Evolutionary conservation across 331 rosid species (phyloP).

Genomic region (Acacia concinna): DNA sequence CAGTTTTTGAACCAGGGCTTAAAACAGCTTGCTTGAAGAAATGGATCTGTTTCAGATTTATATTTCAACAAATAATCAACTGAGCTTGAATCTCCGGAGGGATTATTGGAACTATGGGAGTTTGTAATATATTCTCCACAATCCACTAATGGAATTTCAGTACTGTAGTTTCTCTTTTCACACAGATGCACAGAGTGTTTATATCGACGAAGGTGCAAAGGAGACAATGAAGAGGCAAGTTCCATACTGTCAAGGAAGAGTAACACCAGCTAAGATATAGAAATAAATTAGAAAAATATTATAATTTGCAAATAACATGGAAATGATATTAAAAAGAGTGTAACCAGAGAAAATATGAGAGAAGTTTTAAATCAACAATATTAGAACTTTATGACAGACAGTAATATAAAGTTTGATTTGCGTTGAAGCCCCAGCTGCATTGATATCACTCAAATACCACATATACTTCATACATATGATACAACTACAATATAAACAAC

Average conservation of each 20-base stretch:
- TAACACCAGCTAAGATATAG: constrained; percentile 22
- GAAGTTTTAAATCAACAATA: not conserved
- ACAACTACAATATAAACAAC: not conserved
- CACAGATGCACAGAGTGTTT: constrained; percentile 31
- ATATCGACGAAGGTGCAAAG: constrained; percentile 23
- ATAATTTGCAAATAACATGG: not conserved
- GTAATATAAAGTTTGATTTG: not conserved
- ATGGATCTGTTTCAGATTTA: constrained; percentile 36
- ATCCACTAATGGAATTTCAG: constrained; percentile 4
- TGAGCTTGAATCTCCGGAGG: constrained; percentile 19
- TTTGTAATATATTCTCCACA: constrained; percentile 12
- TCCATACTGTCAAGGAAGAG: constrained; percentile 40
- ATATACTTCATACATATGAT: not conserved
- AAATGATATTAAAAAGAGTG: not conserved
- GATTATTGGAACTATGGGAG: constrained; percentile 6
- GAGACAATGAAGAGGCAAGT: constrained; percentile 39
- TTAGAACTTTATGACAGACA: not conserved
- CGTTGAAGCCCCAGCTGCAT: not conserved
- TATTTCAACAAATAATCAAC: constrained; percentile 33
- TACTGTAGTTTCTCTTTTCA: constrained; percentile 33
- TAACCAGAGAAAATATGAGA: not conserved
- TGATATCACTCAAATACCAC: not conserved
- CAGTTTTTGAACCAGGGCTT: constrained; percentile 86
- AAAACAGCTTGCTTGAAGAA: constrained; percentile 52
- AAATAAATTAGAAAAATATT: constrained; percentile 8